Evolutionary conservation across 495 filamentous ascomycete species (phyloP).

Genomic region (Aspergillus haitiensis): DNA sequence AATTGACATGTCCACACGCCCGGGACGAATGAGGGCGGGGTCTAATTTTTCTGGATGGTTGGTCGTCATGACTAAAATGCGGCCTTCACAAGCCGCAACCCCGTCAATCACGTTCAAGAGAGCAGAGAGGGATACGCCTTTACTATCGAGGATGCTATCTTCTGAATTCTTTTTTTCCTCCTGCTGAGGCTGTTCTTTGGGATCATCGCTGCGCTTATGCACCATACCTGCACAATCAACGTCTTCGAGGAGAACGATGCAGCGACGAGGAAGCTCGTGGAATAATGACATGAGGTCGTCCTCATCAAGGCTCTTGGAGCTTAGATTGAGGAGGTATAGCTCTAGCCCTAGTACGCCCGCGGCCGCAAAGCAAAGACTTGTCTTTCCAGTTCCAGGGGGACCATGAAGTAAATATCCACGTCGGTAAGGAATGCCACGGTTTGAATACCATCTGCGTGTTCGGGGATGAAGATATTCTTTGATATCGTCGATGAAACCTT

Average conservation of each 20-base stretch:
- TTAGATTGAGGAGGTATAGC: conserved; percentile 50
- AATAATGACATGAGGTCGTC: conserved; percentile 71
- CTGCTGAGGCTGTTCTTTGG: not conserved
- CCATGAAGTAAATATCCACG: conserved; percentile 51
- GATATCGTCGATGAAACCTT: conserved; percentile 72
- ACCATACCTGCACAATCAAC: conserved; percentile 57
- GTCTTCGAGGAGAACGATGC: conserved; percentile 52
- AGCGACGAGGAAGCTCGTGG: conserved; percentile 49
- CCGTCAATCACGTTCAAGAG: conserved; percentile 80
- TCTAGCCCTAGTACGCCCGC: conserved; percentile 46
- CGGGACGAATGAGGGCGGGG: conserved; percentile 71
- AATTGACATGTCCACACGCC: conserved; percentile 74
- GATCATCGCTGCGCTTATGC: conserved; percentile 38
- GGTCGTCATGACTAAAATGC: conserved; percentile 82
- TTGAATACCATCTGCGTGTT: conserved; percentile 75
- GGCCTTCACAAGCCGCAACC: conserved; percentile 73
- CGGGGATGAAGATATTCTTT: conserved; percentile 81
- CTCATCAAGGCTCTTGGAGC: conserved; percentile 52
- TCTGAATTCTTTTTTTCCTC: conserved; percentile 1
- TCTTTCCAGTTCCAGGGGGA: conserved; percentile 53
- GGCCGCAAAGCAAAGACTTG: conserved; percentile 51
- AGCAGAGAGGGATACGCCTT: conserved; percentile 63
- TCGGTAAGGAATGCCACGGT: conserved; percentile 58
- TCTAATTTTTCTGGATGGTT: conserved; percentile 78
- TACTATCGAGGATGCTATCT: conserved; percentile 18